phyloP scores from a whole-genome alignment of 139 green algal genomes.

The Micractinium conductrix region DNA sequence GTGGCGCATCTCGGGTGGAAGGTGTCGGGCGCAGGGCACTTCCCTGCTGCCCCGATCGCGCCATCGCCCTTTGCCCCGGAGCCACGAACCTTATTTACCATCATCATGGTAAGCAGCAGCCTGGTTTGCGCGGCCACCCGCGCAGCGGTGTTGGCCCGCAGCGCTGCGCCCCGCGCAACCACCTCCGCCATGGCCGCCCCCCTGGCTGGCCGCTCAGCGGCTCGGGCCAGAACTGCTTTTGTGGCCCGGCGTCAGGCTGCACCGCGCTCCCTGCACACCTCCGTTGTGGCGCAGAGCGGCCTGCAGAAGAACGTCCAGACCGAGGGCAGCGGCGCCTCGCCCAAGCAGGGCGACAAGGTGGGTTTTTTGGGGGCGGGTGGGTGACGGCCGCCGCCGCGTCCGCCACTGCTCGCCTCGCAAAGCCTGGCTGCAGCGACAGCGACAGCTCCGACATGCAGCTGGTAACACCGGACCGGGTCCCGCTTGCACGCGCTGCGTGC shows the following conservation, averaged over 20 bases:
- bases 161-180: neutral
- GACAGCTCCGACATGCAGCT: neutral
- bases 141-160: neutral
- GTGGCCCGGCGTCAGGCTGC: neutral
- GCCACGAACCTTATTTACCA: no score
- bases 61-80: no score
- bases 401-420: no score
- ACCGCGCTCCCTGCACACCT: neutral
- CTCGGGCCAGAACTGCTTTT: neutral
- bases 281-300: slow-evolving; percentile 32
- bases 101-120: neutral
- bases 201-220: neutral
- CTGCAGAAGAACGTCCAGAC: slow-evolving; percentile 17
- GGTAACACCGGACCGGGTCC: no score
- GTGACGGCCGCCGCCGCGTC: no score
- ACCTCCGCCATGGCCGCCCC: neutral
- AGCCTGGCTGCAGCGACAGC: no score
- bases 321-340: slow-evolving; percentile 33
- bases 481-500: neutral
- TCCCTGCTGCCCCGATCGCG: neutral
- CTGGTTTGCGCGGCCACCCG: slow-evolving; percentile 28
- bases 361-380: no score
- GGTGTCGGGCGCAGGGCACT: neutral
- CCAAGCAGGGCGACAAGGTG: slow-evolving; percentile 33
- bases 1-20: neutral